Evolutionary conservation across 345 rosid genomes (phyloP).

Genomic region (Salix koriyanagi): DNA sequence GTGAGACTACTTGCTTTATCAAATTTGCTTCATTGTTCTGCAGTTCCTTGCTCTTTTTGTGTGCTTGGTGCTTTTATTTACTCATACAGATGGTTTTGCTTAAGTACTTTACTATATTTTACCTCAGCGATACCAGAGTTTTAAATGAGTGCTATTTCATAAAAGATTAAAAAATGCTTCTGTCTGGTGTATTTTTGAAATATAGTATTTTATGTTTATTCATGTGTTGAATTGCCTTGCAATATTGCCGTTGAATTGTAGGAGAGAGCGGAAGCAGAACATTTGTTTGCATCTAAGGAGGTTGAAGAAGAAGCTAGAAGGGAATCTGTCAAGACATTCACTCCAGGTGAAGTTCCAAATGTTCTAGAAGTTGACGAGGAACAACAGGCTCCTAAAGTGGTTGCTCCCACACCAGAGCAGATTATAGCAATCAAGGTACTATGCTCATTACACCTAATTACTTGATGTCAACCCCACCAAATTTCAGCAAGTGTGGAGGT

Average conservation of each 20-base stretch:
- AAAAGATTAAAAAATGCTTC: not conserved
- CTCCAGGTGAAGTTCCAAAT: constrained; percentile 55
- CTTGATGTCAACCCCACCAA: not conserved
- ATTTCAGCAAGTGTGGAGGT: not conserved
- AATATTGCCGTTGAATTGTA: constrained; percentile 30
- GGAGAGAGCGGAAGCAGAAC: constrained; percentile 91
- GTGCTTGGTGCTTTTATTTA: constrained; percentile 1
- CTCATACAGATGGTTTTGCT: not conserved
- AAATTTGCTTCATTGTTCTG: not conserved
- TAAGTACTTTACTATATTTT: not conserved
- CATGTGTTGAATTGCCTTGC: not conserved
- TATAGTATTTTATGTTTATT: not conserved
- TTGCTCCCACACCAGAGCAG: constrained; percentile 92
- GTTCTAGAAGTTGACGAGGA: constrained; percentile 52
- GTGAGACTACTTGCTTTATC: constrained; percentile 35
- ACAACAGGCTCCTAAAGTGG: constrained; percentile 60
- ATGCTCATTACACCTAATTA: constrained; percentile 1
- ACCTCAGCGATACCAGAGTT: not conserved
- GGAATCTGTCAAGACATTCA: constrained; percentile 49
- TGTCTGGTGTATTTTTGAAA: not conserved
- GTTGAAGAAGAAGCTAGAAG: constrained; percentile 78
- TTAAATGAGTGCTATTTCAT: not conserved
- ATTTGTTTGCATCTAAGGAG: constrained; percentile 81
- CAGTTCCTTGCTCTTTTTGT: not conserved
- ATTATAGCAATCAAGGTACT: constrained; percentile 91